Evolutionary conservation across 371 early-diverging fungal genomes (phyloP).

Genomic region (Haplosporangium sp.): DNA sequence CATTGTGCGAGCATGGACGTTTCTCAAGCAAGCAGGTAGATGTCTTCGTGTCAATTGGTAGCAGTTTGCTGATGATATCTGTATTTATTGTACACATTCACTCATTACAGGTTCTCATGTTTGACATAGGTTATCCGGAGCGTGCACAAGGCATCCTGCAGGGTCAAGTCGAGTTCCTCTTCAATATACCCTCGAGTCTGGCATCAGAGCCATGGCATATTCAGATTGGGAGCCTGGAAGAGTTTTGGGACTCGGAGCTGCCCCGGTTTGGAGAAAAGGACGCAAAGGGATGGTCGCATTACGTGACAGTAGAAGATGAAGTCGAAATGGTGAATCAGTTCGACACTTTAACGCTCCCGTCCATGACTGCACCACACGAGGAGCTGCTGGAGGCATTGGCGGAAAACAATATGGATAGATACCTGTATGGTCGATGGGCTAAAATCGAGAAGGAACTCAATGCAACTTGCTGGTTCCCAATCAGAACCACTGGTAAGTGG

Average conservation of each 20-base stretch:
- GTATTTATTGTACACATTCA: background rate
- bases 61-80: too few species aligned
- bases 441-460: slow-evolving; percentile 37
- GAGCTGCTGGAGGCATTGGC: slow-evolving; percentile 37
- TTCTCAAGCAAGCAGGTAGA: slow-evolving; percentile 75
- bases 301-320: slow-evolving; percentile 46
- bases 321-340: slow-evolving; percentile 43
- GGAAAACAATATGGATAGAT: slow-evolving; percentile 33
- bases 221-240: slow-evolving; percentile 68
- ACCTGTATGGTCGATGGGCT: slow-evolving; percentile 40
- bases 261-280: slow-evolving; percentile 82
- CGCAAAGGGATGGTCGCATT: slow-evolving; percentile 70
- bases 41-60: background rate
- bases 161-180: slow-evolving; percentile 77
- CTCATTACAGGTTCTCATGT: background rate
- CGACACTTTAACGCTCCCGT: slow-evolving; percentile 32
- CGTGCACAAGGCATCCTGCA: slow-evolving; percentile 75
- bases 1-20: slow-evolving; percentile 68
- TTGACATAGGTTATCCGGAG: slow-evolving; percentile 75
- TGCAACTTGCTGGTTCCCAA: slow-evolving; percentile 37
- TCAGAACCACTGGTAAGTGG: slow-evolving; percentile 38
- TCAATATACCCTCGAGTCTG: slow-evolving; percentile 70
- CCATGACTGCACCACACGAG: slow-evolving; percentile 10
- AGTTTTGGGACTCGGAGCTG: slow-evolving; percentile 84
- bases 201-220: slow-evolving; percentile 56